Percentiles rank a stretch among this genome's conserved stretches.
These are phyloP conservation scores for Curvularia sp. DNA, from an alignment of 2,329 filamentous ascomycete genomes.

Conservation along the genomic window DNA sequence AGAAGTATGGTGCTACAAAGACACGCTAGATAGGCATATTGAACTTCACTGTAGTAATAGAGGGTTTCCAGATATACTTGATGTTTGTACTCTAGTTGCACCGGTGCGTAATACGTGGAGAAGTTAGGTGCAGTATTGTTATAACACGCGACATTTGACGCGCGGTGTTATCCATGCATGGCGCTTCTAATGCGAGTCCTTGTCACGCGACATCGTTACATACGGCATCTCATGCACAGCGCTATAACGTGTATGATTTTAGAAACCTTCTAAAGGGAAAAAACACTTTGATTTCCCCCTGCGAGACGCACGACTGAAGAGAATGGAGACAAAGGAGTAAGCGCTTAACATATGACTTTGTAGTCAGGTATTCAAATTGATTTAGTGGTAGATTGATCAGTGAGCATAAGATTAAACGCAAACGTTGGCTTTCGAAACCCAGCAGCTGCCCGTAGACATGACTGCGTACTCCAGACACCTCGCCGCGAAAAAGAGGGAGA, in stretches of 20 bases:
- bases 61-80: too few relatives aligned
- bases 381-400: not conserved
- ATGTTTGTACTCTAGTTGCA: too few relatives aligned
- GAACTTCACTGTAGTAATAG: not conserved
- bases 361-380: not conserved
- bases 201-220: too few relatives aligned
- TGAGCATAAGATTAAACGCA: not conserved
- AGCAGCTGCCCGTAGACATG: conserved; percentile 10
- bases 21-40: not conserved
- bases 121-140: too few relatives aligned
- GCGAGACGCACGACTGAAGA: not conserved
- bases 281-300: not conserved
- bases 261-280: not conserved
- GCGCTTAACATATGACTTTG: not conserved
- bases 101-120: too few relatives aligned
- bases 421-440: not conserved
- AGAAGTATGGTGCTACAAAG: not conserved
- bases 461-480: conserved; percentile 1
- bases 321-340: not conserved
- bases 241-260: not conserved
- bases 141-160: too few relatives aligned
- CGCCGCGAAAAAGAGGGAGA: not conserved
- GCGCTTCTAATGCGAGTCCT: too few relatives aligned
- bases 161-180: too few relatives aligned
- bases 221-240: not conserved